Percentiles rank a stretch among this genome's conserved stretches.
Conservation (phyloP, 768 basidiomycete species). For the Thelephora aurantiotincta region DNA sequence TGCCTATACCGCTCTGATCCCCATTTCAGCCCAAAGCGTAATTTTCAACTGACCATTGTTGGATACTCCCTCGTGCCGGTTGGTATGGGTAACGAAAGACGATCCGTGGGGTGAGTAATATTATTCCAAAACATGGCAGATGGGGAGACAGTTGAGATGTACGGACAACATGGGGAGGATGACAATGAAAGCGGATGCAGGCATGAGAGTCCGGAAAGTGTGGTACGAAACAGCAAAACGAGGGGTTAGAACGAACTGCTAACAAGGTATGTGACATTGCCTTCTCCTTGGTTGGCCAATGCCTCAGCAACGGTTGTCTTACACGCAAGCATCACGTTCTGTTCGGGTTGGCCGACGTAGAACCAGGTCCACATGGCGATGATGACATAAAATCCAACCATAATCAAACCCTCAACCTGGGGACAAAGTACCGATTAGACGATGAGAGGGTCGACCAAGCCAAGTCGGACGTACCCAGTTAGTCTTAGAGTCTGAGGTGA, state of each 20-base stretch:
- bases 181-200: not conserved
- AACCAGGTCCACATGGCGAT: slow-evolving; percentile 57
- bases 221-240: not conserved
- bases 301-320: slow-evolving; percentile 22
- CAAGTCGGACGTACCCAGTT: slow-evolving; percentile 52
- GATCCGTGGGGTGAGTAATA: too few species aligned
- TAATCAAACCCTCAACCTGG: slow-evolving; percentile 25
- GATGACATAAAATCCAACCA: slow-evolving; percentile 57
- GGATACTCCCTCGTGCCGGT: too few species aligned
- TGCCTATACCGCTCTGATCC: too few species aligned
- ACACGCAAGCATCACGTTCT: slow-evolving; percentile 29
- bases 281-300: slow-evolving; percentile 11
- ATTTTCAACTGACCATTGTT: too few species aligned
- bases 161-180: not conserved
- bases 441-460: not conserved
- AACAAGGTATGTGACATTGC: slow-evolving; percentile 1
- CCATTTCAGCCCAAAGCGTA: too few species aligned
- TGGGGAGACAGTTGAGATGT: too few species aligned
- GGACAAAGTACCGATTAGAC: not conserved
- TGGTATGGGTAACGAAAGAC: too few species aligned
- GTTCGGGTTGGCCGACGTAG: slow-evolving; percentile 42
- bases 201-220: too few species aligned
- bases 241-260: not conserved
- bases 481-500: slow-evolving; percentile 66
- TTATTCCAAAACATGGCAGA: too few species aligned